Conservation (phyloP, 2,329 filamentous ascomycete genomes). For the Fusarium vanettenii region DNA sequence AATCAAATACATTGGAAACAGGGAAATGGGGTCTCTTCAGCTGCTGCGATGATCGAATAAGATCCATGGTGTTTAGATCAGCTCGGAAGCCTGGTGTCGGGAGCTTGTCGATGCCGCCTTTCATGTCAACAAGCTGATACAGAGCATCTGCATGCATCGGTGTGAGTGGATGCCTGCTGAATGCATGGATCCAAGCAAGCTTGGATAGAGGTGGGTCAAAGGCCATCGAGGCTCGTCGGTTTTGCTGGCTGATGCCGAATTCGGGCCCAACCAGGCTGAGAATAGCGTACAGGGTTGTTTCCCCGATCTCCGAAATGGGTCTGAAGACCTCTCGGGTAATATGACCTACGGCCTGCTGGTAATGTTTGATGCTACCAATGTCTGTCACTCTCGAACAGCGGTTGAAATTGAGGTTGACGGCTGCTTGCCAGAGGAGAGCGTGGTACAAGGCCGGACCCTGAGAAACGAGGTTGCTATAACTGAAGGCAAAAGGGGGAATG, state of each 20-base stretch:
- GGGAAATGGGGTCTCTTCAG: background rate
- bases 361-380: background rate
- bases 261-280: background rate
- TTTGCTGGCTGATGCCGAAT: background rate
- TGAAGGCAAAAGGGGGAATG: background rate
- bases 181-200: background rate
- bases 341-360: background rate
- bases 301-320: background rate
- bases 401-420: constrained; percentile 2
- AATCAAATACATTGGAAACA: background rate
- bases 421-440: background rate
- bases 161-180: background rate
- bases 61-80: background rate
- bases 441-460: background rate
- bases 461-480: background rate
- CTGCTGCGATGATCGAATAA: background rate
- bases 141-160: background rate
- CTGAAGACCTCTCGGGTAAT: background rate
- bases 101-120: background rate
- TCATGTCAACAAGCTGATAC: background rate
- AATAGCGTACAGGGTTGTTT: background rate
- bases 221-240: background rate
- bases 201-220: background rate
- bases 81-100: background rate
- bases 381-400: background rate